phyloP scores from a whole-genome alignment of 2,329 filamentous ascomycete species.

The Magnaporthiopsis poae region DNA sequence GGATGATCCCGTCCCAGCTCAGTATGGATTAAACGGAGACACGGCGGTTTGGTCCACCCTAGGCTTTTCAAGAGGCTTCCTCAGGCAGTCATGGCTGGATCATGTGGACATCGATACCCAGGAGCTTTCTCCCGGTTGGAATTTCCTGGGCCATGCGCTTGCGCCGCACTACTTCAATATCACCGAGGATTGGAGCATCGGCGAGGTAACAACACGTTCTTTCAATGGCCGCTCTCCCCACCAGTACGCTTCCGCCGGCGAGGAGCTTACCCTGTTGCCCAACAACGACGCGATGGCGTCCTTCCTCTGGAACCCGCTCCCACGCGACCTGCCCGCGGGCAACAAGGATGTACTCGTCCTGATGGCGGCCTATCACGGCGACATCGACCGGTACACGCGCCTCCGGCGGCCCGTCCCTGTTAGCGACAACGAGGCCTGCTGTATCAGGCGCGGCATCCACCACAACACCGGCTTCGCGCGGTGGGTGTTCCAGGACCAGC shows the following conservation, averaged over 20 bases:
- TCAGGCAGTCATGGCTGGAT: background rate
- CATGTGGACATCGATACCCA: background rate
- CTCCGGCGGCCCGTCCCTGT: slow-evolving; percentile 20
- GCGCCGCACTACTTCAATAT: slow-evolving; percentile 19
- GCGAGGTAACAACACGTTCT: background rate
- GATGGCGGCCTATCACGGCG: slow-evolving; percentile 27
- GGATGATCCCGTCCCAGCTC: slow-evolving; percentile 5
- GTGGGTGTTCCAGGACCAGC: slow-evolving; percentile 16
- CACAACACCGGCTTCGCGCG: slow-evolving; percentile 26
- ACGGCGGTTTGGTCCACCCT: slow-evolving; percentile 19
- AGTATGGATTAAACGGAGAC: slow-evolving; percentile 24
- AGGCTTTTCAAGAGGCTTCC: background rate
- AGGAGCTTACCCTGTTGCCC: background rate
- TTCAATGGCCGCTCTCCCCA: rapidly evolving
- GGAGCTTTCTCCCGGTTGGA: background rate
- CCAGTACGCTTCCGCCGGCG: background rate
- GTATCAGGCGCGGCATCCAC: slow-evolving; percentile 23
- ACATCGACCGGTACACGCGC: slow-evolving; percentile 29
- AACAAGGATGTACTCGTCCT: slow-evolving; percentile 28
- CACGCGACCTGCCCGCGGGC: slow-evolving; percentile 24
- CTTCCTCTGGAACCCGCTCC: slow-evolving; percentile 24
- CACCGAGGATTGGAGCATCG: slow-evolving; percentile 21
- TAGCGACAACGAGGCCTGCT: background rate
- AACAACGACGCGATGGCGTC: background rate
- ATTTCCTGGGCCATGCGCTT: background rate